Evolutionary conservation across 78 protist species (phyloP).

Genomic region (Bodo saltans): DNA sequence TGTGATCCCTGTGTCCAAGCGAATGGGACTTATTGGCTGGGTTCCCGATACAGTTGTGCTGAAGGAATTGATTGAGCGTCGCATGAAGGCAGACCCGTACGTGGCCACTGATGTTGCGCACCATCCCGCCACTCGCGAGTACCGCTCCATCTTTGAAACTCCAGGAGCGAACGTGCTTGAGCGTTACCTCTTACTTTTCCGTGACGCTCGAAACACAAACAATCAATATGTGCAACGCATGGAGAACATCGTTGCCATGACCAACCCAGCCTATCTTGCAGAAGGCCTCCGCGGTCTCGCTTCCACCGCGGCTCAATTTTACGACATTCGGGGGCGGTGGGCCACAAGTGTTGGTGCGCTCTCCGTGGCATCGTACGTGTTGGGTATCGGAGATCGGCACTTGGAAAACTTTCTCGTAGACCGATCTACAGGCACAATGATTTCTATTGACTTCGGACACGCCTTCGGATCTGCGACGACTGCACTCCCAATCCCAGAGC

Average conservation of each 20-base stretch:
- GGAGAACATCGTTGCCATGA: background rate
- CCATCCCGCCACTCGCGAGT: slow-evolving; percentile 2
- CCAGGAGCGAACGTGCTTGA: background rate
- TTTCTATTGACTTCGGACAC: slow-evolving; percentile 95
- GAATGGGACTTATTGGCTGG: slow-evolving; percentile 89
- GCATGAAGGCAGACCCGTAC: background rate
- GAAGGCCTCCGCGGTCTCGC: slow-evolving; percentile 45
- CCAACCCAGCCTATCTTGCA: slow-evolving; percentile 44
- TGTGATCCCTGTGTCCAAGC: slow-evolving; percentile 75
- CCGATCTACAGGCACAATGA: slow-evolving; percentile 48
- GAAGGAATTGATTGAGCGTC: slow-evolving; percentile 24
- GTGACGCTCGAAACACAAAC: background rate
- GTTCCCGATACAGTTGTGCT: slow-evolving; percentile 60
- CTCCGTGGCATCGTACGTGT: slow-evolving; percentile 56
- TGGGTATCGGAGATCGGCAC: slow-evolving; percentile 93
- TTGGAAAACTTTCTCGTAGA: slow-evolving; percentile 74
- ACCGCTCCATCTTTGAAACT: background rate
- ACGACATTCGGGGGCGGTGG: slow-evolving; percentile 49
- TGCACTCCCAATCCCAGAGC: slow-evolving; percentile 82
- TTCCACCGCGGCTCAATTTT: slow-evolving; percentile 53
- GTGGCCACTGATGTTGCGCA: background rate
- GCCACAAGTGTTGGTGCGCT: slow-evolving; percentile 64
- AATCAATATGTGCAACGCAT: background rate
- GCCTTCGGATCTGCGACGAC: slow-evolving; percentile 89
- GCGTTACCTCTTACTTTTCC: background rate